Base-by-base conservation (phyloP, 2,329 filamentous ascomycete species). In the Botryosphaeria dothidea region DNA sequence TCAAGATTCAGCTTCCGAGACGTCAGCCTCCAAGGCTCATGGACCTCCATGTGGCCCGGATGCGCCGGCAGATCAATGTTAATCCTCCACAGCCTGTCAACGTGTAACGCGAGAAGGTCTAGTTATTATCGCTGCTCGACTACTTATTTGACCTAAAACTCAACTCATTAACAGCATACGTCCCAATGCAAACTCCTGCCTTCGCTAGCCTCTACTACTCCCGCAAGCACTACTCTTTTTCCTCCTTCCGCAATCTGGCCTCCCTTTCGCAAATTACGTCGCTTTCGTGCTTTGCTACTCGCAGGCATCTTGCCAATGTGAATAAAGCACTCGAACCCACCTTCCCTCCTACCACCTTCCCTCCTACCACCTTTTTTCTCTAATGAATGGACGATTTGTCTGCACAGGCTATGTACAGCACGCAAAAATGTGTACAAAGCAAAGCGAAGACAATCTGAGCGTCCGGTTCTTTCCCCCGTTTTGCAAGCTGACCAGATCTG, bases 371-470 rank as follows among this genome's bases (percentile, higher is more conserved):
- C 54, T 5, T 17, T 8, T 46, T 9, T 25, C 7, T 25, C 25
- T 34, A 65, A 65, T 13, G 63, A 60, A 65, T 58, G 63, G 63
- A 60, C 63, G 54, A 52, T 60, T 48, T 11, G 45, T 43, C 63
- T 65, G 63, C 63, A 65, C 63, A 60, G 34, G 45, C 63, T 65
- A 65, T 65, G 63, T 65, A 65, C 63, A 60, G 52, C 63, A 60
- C 34, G 38, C 29, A 43, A 52, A 21, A 60, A 43, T 65, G 63
- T 60, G 63, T 65, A 60, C 63, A 65, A 58, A 60, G 43, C 52
- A 65, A 60, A 27, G 29, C 43, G 54, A 65, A 34, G 46, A 65
- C 63, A 65, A 60, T 60, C 63, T 31, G 45, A 27, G 34, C 29
- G 21, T n/a, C 45, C 43, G 17, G 54, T 21, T 21, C 34, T 34